phyloP scores from a whole-genome alignment of 257 asterid genomes.

The Nicotiana knightiana region DNA sequence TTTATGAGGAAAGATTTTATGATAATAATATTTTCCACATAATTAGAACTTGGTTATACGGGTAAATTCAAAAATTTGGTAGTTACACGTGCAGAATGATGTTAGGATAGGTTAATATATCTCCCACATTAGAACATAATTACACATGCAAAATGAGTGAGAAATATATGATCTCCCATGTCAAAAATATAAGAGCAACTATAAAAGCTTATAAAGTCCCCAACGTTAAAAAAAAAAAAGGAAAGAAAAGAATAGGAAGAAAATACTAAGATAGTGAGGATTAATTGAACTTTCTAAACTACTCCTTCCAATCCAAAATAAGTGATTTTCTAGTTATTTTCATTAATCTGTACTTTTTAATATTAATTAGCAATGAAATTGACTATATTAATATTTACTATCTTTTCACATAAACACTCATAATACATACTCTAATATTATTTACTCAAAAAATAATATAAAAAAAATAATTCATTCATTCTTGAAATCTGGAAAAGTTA shows the following conservation, averaged over 20 bases:
- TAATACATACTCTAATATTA: no score
- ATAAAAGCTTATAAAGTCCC: background rate
- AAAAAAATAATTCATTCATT: no score
- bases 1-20: background rate
- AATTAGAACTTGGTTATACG: background rate
- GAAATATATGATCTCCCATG: background rate
- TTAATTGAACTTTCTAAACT: no score
- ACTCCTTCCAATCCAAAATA: no score
- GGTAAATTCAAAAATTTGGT: background rate
- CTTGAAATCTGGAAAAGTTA: no score
- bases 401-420: no score
- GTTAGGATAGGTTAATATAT: background rate
- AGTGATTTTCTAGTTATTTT: no score
- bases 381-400: no score
- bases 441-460: no score
- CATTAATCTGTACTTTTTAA: no score
- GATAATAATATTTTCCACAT: background rate
- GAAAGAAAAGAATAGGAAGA: background rate
- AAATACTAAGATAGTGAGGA: no score
- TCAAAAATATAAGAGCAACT: background rate
- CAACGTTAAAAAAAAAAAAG: background rate
- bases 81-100: background rate
- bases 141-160: background rate
- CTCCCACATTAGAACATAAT: background rate
- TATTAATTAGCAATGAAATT: no score